Base-by-base conservation (phyloP, 768 basidiomycete species). In the Leucosporidium scottii region DNA sequence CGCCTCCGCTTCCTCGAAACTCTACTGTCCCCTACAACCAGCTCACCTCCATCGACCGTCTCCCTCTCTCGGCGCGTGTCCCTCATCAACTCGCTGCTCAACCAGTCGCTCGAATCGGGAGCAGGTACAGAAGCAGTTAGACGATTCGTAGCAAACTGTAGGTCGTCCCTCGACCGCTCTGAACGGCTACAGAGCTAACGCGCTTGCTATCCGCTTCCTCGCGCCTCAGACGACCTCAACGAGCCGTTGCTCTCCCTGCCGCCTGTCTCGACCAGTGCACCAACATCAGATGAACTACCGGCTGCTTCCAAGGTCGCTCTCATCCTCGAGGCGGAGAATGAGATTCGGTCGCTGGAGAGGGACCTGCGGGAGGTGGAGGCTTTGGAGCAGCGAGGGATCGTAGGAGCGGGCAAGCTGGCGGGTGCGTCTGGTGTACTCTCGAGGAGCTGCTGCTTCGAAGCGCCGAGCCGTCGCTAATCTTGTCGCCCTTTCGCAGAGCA, bases 1-100 rank as follows among this genome's bases (percentile, higher is more conserved):
- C 72, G 74, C 31, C 51, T 75, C 27, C 60, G 70, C 30, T 69
- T 73, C 62, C 70, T 75, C 66, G 74, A 75, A 54, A 44, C 64
- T 2, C 68, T 75, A 50, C 55, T 75, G 1, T 27, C 62, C 39
- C 21, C 60, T 3, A 4, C 25, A 13, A 5, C 44, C 1, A 36
- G 36, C 23, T 20, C 64, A 0, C n/a, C 48, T 13, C 36, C 27
- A 39, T 5, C 50, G 13, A 23, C 31, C 30, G 1, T 25, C 48
- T 62, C 69, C 1, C 28, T 75, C 56, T 53, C 72, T 0, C 39
- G 72, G 5, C 61, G 70, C 12, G 56, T 61, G 3, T 39, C 59
- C 4, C 44, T 30, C 12, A 51, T 73, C 21, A n/a, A 65, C 4
- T 20, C 66, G 8, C 60, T 64, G 21, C 62, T 75, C 20, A 39